A percentile compares a stretch with the other conserved stretches of the same genome.
phyloP scores from a whole-genome alignment of 768 basidiomycete species.

The Ramaria sp. region DNA sequence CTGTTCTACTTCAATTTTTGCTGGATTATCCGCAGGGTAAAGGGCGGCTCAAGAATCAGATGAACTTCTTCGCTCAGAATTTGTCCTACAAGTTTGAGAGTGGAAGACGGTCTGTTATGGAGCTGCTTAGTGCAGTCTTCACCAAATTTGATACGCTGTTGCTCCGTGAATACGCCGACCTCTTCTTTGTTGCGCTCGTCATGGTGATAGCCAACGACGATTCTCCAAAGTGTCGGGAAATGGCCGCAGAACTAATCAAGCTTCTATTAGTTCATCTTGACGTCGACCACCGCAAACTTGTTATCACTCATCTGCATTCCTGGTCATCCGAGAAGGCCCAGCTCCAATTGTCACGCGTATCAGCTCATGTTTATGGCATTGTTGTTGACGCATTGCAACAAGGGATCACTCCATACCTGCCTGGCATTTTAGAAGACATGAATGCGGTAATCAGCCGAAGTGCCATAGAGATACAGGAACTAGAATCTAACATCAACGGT shows the following conservation, averaged over 20 bases:
- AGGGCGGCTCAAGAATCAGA: conserved; percentile 75
- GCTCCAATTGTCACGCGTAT: conserved; percentile 54
- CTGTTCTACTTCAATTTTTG: conserved; percentile 84
- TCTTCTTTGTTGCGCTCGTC: conserved; percentile 84
- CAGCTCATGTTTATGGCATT: conserved; percentile 76
- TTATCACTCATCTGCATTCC: conserved; percentile 62
- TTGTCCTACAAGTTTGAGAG: conserved; percentile 83
- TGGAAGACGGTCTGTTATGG: conserved; percentile 89
- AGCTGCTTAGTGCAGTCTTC: conserved; percentile 76
- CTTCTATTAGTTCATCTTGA: conserved; percentile 60
- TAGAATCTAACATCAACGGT: conserved; percentile 28
- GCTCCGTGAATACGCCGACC: conserved; percentile 70
- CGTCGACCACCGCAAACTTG: conserved; percentile 37
- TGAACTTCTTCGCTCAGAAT: conserved; percentile 89
- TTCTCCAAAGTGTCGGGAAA: conserved; percentile 78
- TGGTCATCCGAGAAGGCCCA: conserved; percentile 66
- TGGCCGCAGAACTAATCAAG: conserved; percentile 78
- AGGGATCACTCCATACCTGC: conserved; percentile 33
- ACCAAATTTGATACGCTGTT: conserved; percentile 71
- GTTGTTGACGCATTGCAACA: conserved; percentile 56
- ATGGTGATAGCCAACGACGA: conserved; percentile 94
- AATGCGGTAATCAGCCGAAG: conserved; percentile 36
- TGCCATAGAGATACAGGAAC: conserved; percentile 25
- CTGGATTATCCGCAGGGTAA: conserved; percentile 97
- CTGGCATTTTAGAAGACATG: conserved; percentile 46